Evolutionary conservation across 495 filamentous ascomycete genomes (phyloP).

Genomic region (Lepraria neglecta): DNA sequence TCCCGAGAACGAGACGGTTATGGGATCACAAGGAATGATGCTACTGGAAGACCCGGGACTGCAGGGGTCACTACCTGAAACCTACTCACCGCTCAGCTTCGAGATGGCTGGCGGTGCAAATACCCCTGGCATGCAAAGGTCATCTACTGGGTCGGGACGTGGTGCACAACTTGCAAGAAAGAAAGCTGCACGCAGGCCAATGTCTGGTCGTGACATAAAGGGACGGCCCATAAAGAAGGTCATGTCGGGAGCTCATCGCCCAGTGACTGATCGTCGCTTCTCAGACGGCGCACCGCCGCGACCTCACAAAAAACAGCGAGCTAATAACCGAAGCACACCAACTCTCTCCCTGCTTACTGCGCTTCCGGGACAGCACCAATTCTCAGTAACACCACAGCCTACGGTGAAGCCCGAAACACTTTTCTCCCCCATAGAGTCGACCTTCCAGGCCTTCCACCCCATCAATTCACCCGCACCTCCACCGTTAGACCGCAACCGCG

Average conservation of each 20-base stretch:
- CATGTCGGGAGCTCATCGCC: constrained; percentile 11
- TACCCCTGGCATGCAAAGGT: constrained; percentile 21
- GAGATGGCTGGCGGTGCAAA: constrained; percentile 29
- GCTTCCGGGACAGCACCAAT: constrained; percentile 20
- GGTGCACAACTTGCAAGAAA: constrained; percentile 16
- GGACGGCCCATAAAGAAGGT: constrained; percentile 15
- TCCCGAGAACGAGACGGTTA: constrained; percentile 36
- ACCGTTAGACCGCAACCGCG: constrained; percentile 12
- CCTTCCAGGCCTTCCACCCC: constrained; percentile 20
- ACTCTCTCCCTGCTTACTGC: constrained; percentile 21
- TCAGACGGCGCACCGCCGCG: constrained; percentile 22
- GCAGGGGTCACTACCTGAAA: constrained; percentile 32
- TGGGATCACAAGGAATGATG: constrained; percentile 44
- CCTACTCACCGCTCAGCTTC: constrained; percentile 37
- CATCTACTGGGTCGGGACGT: constrained; percentile 11
- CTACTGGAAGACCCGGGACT: constrained; percentile 42
- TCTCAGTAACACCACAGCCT: constrained; percentile 19
- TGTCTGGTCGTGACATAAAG: constrained; percentile 19
- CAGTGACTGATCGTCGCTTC: constrained; percentile 24
- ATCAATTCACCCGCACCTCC: constrained; percentile 14
- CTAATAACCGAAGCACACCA: constrained; percentile 21
- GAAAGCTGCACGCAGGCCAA: constrained; percentile 14
- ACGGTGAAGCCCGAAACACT: constrained; percentile 22
- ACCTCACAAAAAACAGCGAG: constrained; percentile 17
- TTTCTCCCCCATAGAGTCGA: constrained; percentile 21